Evolutionary conservation across 2,329 filamentous ascomycete genomes (phyloP), one percentile per base, ranked within the genome.

Genomic region (Xylariomycetidae sp.): DNA sequence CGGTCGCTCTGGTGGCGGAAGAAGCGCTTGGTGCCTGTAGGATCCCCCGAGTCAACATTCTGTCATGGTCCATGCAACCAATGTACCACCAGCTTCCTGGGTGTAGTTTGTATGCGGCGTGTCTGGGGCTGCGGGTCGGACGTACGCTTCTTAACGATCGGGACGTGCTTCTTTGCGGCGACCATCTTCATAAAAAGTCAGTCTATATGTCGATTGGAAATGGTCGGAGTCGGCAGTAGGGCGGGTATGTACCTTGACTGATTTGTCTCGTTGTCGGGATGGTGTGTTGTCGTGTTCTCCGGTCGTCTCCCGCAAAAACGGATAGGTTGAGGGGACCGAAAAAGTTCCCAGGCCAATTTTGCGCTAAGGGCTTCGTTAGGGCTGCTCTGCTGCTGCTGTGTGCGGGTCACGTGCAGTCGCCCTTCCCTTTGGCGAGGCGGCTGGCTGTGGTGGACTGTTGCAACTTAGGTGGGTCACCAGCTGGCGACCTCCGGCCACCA

Each of bases 141-240:
- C 87, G 65, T 90, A 94, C 88, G 88, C 88, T 98, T 98, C 87
- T 98, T 98, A 65, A 98, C 86, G 79, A 98, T 98, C 63, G 89
- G 83, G 66, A 96, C 81, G 74, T 96, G 92, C 79, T 94, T 93
- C 85, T 93, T 94, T 72, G 90, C 85, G 83, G 89, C 79, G 79
- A 90, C 88, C 92, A 96, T 96, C 89, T 90, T 62, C 44, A 46
- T 34, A 35, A 41, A 52, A 43, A 20, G 43, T 51, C 33, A 51
- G 46, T 40, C 25, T 32, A 30, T 6, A 14, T 27, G 31, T 25
- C 6, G 19, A n/a, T 34, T 22, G 22, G 27, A 23, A 12, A 19
- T 9, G 15, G 27, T 13, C 13, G 10, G 18, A 17, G 27, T n/a
- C 25, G 9, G 14, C n/a, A 32, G 31, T 23, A 31, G 26, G 16